Percentiles rank a stretch among this genome's conserved stretches.
These are phyloP conservation scores for Verticillium nubilum DNA, from an alignment of 2,329 filamentous ascomycete species.

Conservation along the genomic window DNA sequence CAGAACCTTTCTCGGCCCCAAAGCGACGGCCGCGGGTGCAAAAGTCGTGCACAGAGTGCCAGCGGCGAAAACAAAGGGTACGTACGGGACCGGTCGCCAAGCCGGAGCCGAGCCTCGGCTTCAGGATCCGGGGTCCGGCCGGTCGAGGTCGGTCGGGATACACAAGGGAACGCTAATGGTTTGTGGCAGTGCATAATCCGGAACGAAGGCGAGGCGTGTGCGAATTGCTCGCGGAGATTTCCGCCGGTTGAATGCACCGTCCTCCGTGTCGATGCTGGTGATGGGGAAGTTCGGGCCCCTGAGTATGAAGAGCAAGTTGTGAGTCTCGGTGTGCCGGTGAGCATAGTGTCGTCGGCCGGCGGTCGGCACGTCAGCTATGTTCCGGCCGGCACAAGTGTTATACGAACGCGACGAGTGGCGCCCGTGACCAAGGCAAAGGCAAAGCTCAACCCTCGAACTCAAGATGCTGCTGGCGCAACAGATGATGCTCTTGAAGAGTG, in stretches of 20 bases:
- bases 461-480: not conserved
- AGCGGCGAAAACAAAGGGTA: slow-evolving; percentile 13
- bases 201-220: slow-evolving; percentile 4
- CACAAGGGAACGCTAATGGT: not conserved
- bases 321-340: slow-evolving; percentile 7
- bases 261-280: not conserved
- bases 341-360: not conserved
- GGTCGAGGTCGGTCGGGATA: not conserved
- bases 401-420: not conserved
- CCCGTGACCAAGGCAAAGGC: not conserved
- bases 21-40: slow-evolving; percentile 9
- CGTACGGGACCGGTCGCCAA: not conserved
- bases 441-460: not conserved
- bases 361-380: not conserved
- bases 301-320: slow-evolving; percentile 7
- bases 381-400: not conserved
- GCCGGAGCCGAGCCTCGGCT: not conserved
- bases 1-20: not conserved
- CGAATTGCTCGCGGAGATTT: slow-evolving; percentile 13
- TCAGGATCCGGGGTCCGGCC: not conserved
- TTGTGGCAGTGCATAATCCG: slow-evolving; percentile 10
- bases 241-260: slow-evolving; percentile 12
- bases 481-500: not conserved
- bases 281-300: not conserved
- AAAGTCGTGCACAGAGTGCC: slow-evolving; percentile 14